Evolutionary conservation across 768 basidiomycete genomes (phyloP), one percentile per base, ranked within the genome.

Genomic region (Leucosporidium creatinivorum): DNA sequence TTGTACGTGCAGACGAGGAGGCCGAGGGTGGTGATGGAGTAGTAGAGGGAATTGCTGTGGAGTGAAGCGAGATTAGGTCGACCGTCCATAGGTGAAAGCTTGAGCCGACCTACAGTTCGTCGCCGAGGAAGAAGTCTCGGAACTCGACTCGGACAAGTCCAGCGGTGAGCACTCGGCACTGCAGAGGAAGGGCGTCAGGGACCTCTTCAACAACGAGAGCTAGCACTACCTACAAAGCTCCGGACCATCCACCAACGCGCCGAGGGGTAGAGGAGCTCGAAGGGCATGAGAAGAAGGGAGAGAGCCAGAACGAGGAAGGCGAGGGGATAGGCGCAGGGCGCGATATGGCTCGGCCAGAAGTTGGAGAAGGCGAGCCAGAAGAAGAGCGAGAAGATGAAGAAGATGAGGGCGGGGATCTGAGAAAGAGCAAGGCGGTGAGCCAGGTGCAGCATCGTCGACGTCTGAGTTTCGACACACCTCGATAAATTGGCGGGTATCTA

Each of bases 361-460:
- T 81, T 82, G 54, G 82, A 76, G 75, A 93, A 89, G 0, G 93
- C 89, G 52, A 96, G 81, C 86, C 87, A 93, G 77, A 92, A 92
- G 33, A 88, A 85, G 68, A 87, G 88, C 61, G 83, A 85, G 8
- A 97, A 82, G 1, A 85, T 82, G 30, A 85, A 81, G 33, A 92
- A 81, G n/a, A 94, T 78, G 58, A 92, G 80, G n/a, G 87, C 82
- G 1, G 94, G 92, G 15, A 89, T 83, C 64, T 70, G 51, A 89
- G 92, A 68, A 10, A 12, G 28, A 21, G 19, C 4, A 21, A 10
- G 23, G 17, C 13, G 18, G 33, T 33, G 30, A 54, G 30, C 33
- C 23, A 50, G 56, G 18, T 55, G 39, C 30, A 52, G 64, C 2
- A 23, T 10, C 15, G 50, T 55, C 10, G 67, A n/a, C 10, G 23